phyloP scores from a whole-genome alignment of 2,329 filamentous ascomycete species.

The Curvularia hawaiiensis region DNA sequence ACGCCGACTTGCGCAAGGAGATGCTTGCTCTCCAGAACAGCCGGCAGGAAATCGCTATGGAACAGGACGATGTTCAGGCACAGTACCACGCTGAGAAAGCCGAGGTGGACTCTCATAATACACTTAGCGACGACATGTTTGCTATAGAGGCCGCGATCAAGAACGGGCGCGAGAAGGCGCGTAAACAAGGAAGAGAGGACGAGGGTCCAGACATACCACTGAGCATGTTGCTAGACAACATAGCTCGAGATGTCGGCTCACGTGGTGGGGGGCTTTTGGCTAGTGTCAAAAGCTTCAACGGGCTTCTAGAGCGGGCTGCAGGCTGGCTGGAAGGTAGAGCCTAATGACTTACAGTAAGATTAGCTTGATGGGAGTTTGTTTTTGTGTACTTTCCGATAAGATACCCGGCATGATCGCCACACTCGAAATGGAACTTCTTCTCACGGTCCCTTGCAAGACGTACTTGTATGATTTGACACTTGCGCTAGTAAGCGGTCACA shows the following conservation, averaged over 20 bases:
- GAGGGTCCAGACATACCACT: constrained; percentile 42
- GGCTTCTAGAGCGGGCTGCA: constrained; percentile 41
- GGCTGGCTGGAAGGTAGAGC: constrained; percentile 43
- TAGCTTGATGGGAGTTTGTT: constrained; percentile 7
- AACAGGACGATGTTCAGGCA: constrained; percentile 55
- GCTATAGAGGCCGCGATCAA: constrained; percentile 47
- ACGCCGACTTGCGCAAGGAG: constrained; percentile 53
- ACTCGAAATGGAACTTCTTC: constrained; percentile 3
- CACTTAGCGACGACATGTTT: constrained; percentile 39
- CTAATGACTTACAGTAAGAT: constrained; percentile 14
- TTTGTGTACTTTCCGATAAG: constrained; percentile 12
- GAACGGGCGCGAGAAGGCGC: constrained; percentile 40
- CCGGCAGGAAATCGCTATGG: constrained; percentile 56
- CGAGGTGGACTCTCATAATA: constrained; percentile 30
- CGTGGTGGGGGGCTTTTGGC: constrained; percentile 40
- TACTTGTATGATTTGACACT: too few relatives aligned
- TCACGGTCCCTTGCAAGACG: neutral
- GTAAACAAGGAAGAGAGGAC: constrained; percentile 34
- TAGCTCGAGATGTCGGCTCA: constrained; percentile 37
- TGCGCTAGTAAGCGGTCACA: neutral
- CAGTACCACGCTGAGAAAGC: constrained; percentile 36
- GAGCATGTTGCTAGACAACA: constrained; percentile 38
- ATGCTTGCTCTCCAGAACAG: constrained; percentile 55
- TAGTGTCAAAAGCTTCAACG: constrained; percentile 42
- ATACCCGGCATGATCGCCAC: constrained; percentile 19